Evolutionary conservation across 2,329 filamentous ascomycete species (phyloP), one percentile per base, ranked within the genome.

Genomic region (Dendrostoma leiphaemia): DNA sequence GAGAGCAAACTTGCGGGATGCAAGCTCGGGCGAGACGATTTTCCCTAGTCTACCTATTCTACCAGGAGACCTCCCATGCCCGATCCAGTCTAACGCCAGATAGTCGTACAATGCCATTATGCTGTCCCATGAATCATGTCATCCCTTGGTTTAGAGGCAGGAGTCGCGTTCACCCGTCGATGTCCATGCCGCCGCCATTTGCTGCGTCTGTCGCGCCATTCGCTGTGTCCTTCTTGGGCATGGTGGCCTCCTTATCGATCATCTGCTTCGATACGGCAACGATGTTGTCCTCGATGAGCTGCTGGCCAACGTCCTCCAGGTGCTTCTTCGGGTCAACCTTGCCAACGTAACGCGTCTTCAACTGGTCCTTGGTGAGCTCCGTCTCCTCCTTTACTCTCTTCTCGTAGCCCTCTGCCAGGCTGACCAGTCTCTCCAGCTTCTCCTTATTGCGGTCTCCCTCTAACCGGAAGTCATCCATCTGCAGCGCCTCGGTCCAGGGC

Each of bases 251-350:
- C 77, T 97, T 97, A 77, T 97, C 94, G 66, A 99, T 97, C 93
- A 99, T 97, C 73, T 97, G 94, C 70, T 93, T 83, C 61, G 91
- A 95, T n/a, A 99, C 92, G 3, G 91, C 90, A 12, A 99, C 94
- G 61, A 99, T 99, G 74, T 99, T 99, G 82, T 99, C 94, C 76
- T 99, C 95, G 66, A 99, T 97, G 61, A 97, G 82, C 70, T 95
- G 87, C 74, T 97, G 92, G 52, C 94, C 94, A 44, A 99, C 90
- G 64, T 96, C 91, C 73, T 97, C 92, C 68, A 99, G 82, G 71
- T 99, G 95, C 81, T 99, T 99, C 88, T 99, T 99, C 54, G 94
- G 94, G 67, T 99, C 94, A 54, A 97, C 86, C 78, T 99, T 99
- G 73, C 94, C 94, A 32, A 99, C 94, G 71, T 99, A 99, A 79